phyloP scores from a whole-genome alignment of 129 eudicot species.

The Escallonia herrerae region DNA sequence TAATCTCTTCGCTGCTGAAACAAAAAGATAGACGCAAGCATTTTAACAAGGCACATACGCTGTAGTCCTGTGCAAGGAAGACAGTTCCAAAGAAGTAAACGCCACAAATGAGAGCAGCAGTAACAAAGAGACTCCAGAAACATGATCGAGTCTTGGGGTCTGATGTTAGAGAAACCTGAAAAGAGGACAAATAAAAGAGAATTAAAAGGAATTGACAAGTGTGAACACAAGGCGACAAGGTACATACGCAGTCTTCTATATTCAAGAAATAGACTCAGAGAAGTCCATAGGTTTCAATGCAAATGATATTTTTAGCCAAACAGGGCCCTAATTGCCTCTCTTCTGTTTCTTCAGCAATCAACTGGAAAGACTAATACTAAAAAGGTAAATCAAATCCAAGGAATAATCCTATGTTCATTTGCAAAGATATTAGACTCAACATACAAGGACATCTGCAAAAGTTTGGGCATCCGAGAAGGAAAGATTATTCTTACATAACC shows the following conservation, averaged over 20 bases:
- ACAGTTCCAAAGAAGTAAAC: conserved; percentile 47
- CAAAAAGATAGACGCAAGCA: neutral
- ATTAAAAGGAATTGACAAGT: neutral
- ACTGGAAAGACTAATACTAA: too few relatives aligned
- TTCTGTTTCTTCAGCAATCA: too few relatives aligned
- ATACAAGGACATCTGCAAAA: too few relatives aligned
- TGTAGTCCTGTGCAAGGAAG: conserved; percentile 38
- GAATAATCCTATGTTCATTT: too few relatives aligned
- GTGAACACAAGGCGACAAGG: neutral
- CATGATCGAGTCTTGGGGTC: conserved; percentile 45
- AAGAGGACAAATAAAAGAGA: neutral
- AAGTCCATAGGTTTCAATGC: neutral
- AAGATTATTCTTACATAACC: too few relatives aligned
- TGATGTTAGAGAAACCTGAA: conserved; percentile 38
- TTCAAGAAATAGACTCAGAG: neutral
- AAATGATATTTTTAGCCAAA: neutral
- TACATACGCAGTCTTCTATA: neutral
- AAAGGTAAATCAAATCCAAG: too few relatives aligned
- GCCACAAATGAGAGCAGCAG: conserved; percentile 38
- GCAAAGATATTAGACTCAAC: too few relatives aligned
- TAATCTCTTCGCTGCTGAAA: neutral
- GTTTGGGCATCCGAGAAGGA: too few relatives aligned
- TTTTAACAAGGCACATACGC: conserved; percentile 22
- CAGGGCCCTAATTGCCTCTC: neutral
- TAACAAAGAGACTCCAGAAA: conserved; percentile 29